These are phyloP conservation scores for Mycena galopus DNA, from an alignment of 768 basidiomycete genomes.

Conservation along the genomic window DNA sequence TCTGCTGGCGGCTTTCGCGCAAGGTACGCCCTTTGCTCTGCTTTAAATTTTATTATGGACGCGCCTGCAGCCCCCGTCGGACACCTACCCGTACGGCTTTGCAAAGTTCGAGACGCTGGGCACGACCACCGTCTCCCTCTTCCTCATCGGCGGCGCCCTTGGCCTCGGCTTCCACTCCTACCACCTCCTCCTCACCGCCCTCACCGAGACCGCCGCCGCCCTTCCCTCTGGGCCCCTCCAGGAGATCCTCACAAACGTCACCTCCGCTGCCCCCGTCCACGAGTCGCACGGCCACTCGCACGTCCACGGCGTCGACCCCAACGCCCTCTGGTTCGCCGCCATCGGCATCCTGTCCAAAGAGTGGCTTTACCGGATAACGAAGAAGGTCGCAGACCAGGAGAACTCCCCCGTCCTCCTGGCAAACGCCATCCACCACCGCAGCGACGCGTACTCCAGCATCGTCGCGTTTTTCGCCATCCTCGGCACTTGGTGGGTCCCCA, in stretches of 20 bases:
- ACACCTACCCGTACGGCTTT: constrained; percentile 87
- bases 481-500: constrained; percentile 88
- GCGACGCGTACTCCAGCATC: constrained; percentile 93
- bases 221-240: constrained; percentile 76
- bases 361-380: constrained; percentile 92
- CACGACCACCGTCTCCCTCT: constrained; percentile 88
- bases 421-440: constrained; percentile 98
- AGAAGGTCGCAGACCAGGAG: constrained; percentile 91
- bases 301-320: constrained; percentile 75
- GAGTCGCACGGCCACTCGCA: constrained; percentile 67
- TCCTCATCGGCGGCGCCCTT: constrained; percentile 86
- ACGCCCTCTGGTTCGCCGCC: constrained; percentile 97
- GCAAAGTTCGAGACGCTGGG: constrained; percentile 97
- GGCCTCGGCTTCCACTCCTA: constrained; percentile 90
- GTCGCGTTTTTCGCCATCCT: constrained; percentile 95
- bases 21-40: constrained; percentile 41
- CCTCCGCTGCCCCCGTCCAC: constrained; percentile 65
- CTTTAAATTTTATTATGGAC: constrained; percentile 58
- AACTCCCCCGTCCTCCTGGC: constrained; percentile 92
- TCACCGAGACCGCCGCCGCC: constrained; percentile 75
- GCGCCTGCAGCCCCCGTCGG: constrained; percentile 78
- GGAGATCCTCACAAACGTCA: constrained; percentile 69
- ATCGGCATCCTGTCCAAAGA: constrained; percentile 88
- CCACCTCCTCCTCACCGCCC: constrained; percentile 55
- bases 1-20: constrained; percentile 89